These are phyloP conservation scores for Apostasia ramifera DNA, from an alignment of 106 monocot species.

Conservation along the genomic window DNA sequence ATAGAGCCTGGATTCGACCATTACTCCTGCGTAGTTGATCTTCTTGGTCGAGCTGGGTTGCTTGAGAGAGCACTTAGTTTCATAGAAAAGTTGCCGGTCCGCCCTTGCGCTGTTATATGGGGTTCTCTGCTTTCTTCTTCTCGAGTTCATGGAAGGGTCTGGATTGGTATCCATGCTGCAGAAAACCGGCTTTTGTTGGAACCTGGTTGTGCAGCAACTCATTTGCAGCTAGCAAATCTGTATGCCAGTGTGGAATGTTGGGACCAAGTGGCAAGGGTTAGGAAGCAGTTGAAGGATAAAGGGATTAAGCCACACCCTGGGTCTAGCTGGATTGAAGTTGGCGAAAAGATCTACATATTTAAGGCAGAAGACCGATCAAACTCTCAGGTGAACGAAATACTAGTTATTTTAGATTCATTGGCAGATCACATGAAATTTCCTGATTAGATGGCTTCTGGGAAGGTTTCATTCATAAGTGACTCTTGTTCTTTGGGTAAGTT, in stretches of 20 bases:
- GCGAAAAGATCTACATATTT: conserved; percentile 29
- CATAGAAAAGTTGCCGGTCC: conserved; percentile 35
- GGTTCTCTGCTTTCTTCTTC: conserved; percentile 41
- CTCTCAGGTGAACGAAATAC: conserved; percentile 17
- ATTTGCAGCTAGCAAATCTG: conserved; percentile 44
- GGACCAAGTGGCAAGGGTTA: conserved; percentile 30
- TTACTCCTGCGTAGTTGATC: conserved; percentile 48
- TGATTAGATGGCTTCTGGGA: not conserved
- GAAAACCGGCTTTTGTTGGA: conserved; percentile 36
- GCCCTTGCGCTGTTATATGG: conserved; percentile 46
- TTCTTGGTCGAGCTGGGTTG: conserved; percentile 45
- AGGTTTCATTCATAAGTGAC: too few relatives aligned
- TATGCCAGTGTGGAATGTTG: conserved; percentile 32
- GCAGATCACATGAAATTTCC: conserved; percentile 26
- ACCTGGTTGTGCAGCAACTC: conserved; percentile 42
- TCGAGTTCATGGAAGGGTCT: conserved; percentile 37
- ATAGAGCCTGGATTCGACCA: conserved; percentile 42
- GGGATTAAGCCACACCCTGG: conserved; percentile 36
- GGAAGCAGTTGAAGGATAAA: conserved; percentile 45
- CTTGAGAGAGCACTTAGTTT: conserved; percentile 37
- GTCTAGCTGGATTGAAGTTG: conserved; percentile 58
- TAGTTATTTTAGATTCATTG: conserved; percentile 24
- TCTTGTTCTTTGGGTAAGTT: too few relatives aligned
- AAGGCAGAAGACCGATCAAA: conserved; percentile 36
- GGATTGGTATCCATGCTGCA: conserved; percentile 50